These are phyloP conservation scores for Cocos nucifera DNA, from an alignment of 176 grass and related monocot genomes.

Conservation along the genomic window DNA sequence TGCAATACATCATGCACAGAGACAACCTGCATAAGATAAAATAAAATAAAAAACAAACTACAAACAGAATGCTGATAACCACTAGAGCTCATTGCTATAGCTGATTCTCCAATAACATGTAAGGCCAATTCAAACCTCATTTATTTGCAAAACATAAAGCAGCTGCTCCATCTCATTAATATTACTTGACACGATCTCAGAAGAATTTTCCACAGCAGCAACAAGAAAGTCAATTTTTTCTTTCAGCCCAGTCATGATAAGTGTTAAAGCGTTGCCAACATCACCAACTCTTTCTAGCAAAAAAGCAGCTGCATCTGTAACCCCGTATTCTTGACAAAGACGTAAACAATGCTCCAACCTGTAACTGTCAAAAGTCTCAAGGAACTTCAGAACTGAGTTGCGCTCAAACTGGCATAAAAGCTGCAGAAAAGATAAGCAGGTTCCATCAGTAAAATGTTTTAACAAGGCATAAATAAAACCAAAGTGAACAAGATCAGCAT, in stretches of 20 bases:
- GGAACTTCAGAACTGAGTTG: slow-evolving; percentile 80
- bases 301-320: slow-evolving; percentile 92
- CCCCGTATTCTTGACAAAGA: slow-evolving; percentile 74
- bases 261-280: slow-evolving; percentile 66
- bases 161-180: slow-evolving; percentile 28
- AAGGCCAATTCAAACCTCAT: slow-evolving; percentile 49
- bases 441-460: too few species aligned
- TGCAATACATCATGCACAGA: slow-evolving; percentile 64
- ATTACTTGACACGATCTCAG: slow-evolving; percentile 28
- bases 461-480: too few species aligned
- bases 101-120: slow-evolving; percentile 9
- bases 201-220: slow-evolving; percentile 42
- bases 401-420: slow-evolving; percentile 83
- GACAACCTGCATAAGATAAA: slow-evolving; percentile 40
- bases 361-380: slow-evolving; percentile 94
- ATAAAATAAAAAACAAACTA: background rate
- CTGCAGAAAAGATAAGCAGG: slow-evolving; percentile 22
- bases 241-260: slow-evolving; percentile 56
- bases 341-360: slow-evolving; percentile 82
- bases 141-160: slow-evolving; percentile 41
- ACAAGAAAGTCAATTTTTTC: slow-evolving; percentile 72
- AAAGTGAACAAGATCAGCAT: too few species aligned
- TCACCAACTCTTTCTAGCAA: slow-evolving; percentile 94
- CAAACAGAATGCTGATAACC: too few species aligned
- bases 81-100: background rate